Evolutionary conservation across 192 early-diverging fungal species (phyloP).

Genomic region (Haplosporangium gracile): DNA sequence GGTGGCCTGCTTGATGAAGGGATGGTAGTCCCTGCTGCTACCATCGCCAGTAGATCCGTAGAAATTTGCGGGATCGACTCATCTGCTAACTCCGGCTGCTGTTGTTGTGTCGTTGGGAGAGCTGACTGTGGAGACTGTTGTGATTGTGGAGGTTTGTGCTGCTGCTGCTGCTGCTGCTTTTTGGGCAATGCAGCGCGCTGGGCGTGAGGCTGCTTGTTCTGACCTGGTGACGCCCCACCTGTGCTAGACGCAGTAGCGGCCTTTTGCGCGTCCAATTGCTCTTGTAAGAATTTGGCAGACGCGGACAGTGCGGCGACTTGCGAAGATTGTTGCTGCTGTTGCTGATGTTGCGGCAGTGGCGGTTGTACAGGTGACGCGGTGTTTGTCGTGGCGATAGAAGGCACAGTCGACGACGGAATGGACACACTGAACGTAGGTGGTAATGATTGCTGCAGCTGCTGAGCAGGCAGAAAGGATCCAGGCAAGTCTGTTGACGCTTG

Average conservation of each 20-base stretch:
- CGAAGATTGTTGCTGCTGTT: not conserved
- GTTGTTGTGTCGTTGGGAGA: not conserved
- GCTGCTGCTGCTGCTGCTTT: not conserved
- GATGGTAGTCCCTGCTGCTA: not conserved
- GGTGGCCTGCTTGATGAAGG: not conserved
- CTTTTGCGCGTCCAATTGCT: conserved; percentile 34
- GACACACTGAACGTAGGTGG: not conserved
- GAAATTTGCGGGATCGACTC: not conserved
- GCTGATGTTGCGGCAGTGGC: not conserved
- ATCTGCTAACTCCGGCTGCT: not conserved
- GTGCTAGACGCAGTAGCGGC: not conserved
- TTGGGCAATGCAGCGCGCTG: not conserved
- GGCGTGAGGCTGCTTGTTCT: not conserved
- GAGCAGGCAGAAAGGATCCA: not conserved
- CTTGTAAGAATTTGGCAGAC: conserved; percentile 23
- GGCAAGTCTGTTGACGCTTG: not conserved
- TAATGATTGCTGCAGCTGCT: not conserved
- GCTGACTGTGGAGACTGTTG: not conserved
- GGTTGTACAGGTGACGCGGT: not conserved
- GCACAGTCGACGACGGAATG: not conserved
- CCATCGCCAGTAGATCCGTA: not conserved
- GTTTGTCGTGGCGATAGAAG: not conserved
- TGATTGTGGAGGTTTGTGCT: not conserved
- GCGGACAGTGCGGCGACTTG: conserved; percentile 9
- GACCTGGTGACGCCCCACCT: conserved; percentile 3